A percentile compares a stretch with the other conserved stretches of the same genome.
Evolutionary conservation across 495 filamentous ascomycete species (phyloP).

Genomic region (Saxophila tyrrhenica): DNA sequence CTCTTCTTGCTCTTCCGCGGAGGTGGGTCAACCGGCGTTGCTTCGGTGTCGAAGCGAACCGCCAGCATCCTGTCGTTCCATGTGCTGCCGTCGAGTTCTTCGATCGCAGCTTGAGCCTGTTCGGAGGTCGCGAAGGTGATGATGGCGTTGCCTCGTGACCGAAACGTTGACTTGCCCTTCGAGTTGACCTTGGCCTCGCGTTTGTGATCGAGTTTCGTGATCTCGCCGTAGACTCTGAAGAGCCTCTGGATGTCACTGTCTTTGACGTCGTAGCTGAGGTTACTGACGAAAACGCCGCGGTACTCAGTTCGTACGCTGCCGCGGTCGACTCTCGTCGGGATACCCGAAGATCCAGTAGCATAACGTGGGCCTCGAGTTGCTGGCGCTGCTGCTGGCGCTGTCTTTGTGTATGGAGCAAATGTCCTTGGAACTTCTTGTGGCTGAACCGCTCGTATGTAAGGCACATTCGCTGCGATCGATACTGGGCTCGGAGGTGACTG

Average conservation of each 20-base stretch:
- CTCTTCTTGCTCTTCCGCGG: not conserved
- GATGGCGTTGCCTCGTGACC: conserved; percentile 20
- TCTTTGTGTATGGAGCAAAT: not conserved
- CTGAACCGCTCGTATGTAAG: not conserved
- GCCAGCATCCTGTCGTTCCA: conserved; percentile 19
- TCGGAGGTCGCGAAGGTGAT: conserved; percentile 19
- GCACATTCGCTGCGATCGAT: not conserved
- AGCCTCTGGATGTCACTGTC: conserved; percentile 18
- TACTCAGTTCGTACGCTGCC: conserved; percentile 23
- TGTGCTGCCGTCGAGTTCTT: conserved; percentile 11
- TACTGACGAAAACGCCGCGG: conserved; percentile 26
- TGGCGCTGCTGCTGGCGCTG: not conserved
- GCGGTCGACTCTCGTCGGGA: conserved; percentile 22
- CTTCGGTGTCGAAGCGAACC: conserved; percentile 25
- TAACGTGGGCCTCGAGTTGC: conserved; percentile 8
- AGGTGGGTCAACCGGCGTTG: conserved; percentile 21
- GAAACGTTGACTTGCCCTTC: conserved; percentile 18
- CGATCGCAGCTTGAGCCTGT: conserved; percentile 21
- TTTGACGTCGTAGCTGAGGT: conserved; percentile 17
- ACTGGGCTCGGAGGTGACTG: not conserved
- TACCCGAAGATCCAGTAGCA: conserved; percentile 13
- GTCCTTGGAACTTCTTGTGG: not conserved
- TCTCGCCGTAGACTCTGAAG: conserved; percentile 15
- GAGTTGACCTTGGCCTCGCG: conserved; percentile 14
- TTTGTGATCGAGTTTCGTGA: conserved; percentile 16